Percentiles rank a stretch among this genome's conserved stretches.
Evolutionary conservation across 495 filamentous ascomycete genomes (phyloP).

Genomic region (Bacidia gigantensis): DNA sequence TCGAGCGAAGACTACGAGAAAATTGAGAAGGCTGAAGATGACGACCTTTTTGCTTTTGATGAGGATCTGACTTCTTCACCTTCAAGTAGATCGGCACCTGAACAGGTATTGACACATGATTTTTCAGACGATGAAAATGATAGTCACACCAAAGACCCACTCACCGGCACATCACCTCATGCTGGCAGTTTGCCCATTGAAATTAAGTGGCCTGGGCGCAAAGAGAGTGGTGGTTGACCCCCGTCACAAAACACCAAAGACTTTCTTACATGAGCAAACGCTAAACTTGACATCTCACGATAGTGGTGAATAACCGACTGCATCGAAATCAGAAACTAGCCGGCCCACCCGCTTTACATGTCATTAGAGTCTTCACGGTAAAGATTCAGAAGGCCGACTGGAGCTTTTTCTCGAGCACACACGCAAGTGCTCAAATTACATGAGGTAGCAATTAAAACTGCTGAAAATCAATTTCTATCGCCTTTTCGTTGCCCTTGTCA

Average conservation of each 20-base stretch:
- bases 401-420: too few species aligned
- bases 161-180: conserved; percentile 14
- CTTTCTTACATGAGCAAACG: too few species aligned
- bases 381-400: too few species aligned
- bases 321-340: too few species aligned
- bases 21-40: conserved; percentile 8
- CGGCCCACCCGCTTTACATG: too few species aligned
- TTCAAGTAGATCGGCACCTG: neutral
- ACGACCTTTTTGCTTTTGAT: conserved; percentile 19
- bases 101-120: neutral
- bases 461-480: too few species aligned
- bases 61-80: conserved; percentile 8
- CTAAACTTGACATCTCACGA: too few species aligned
- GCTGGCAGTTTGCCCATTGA: conserved; percentile 21
- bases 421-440: too few species aligned
- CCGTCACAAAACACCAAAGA: neutral
- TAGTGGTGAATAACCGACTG: too few species aligned
- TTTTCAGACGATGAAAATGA: conserved; percentile 2
- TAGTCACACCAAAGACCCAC: conserved; percentile 1
- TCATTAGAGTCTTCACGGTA: too few species aligned
- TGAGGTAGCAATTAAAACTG: too few species aligned
- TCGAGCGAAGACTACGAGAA: conserved; percentile 13
- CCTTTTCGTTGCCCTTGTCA: too few species aligned
- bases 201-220: conserved; percentile 16
- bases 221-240: conserved; percentile 1